phyloP scores from a whole-genome alignment of 2,329 filamentous ascomycete genomes.

The Phyllosticta capitalensis region DNA sequence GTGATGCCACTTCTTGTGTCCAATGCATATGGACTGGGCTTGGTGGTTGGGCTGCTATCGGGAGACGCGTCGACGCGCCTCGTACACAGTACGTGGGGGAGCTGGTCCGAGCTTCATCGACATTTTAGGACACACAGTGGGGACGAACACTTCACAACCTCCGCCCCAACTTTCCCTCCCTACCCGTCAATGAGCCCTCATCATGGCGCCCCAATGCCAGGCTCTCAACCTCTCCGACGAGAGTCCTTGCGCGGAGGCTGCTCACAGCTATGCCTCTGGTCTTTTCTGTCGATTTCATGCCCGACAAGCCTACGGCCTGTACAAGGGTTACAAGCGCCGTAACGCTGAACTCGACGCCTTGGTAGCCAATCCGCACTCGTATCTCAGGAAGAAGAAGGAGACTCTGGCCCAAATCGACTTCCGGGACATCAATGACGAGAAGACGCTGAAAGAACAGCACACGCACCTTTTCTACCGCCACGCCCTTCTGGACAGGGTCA shows the following conservation, averaged over 20 bases:
- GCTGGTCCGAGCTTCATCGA: neutral
- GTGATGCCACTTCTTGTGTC: no score
- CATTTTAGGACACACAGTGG: neutral
- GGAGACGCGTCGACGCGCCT: neutral
- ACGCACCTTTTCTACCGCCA: slow-evolving; percentile 32
- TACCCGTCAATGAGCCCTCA: neutral
- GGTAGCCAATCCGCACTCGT: slow-evolving; percentile 26
- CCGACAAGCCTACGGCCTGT: slow-evolving; percentile 29
- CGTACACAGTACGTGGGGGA: no score
- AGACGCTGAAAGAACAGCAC: slow-evolving; percentile 30
- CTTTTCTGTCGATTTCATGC: slow-evolving; percentile 36
- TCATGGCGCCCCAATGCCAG: slow-evolving; percentile 13
- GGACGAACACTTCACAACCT: neutral
- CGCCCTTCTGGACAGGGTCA: slow-evolving; percentile 32
- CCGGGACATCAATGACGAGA: slow-evolving; percentile 28
- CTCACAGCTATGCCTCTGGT: slow-evolving; percentile 31
- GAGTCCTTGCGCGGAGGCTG: slow-evolving; percentile 24
- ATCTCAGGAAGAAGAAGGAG: slow-evolving; percentile 21
- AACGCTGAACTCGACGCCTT: slow-evolving; percentile 36
- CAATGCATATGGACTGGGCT: no score
- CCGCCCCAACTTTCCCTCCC: no score
- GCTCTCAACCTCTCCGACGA: slow-evolving; percentile 29
- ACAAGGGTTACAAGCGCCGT: slow-evolving; percentile 41
- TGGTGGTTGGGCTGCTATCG: no score
- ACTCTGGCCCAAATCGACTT: slow-evolving; percentile 34